Evolutionary conservation across 306 rosid genomes (phyloP), one percentile per base, ranked within the genome.

Genomic region (Citrullus amarus): DNA sequence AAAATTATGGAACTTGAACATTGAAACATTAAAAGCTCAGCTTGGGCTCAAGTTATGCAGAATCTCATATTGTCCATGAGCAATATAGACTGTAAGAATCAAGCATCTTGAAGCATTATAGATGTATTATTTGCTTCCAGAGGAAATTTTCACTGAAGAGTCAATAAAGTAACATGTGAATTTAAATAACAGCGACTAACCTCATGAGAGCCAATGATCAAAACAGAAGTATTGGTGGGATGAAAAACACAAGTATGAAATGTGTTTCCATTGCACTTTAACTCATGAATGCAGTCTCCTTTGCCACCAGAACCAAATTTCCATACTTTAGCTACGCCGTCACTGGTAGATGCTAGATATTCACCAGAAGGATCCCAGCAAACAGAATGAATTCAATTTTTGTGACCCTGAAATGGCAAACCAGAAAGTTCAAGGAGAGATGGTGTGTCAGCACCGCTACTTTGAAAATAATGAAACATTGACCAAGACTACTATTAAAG

Each of bases 281-380:
- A 75, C 81, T 88, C 88, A 16, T 84, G 87, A 80, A 89, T 65
- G 78, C 72, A 85, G 68, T 86, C 92, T 57, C 80, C 93, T 78
- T 86, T 81, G 81, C 72, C 7, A 48, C 86, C 80, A 32, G 93
- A 83, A 58, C 86, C 87, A 66, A 92, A 78, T 13, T 55, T 67
- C 97, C 96, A 92, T 48, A 94, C 84, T 83, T 82, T 86, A 20
- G 88, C 89, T 83, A 83, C 22, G 76, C 89, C 90, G 60, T 88
- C 89, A 60, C 97, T 89, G 66, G 90, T 86, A 51, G 98, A 92
- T 39, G 98, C 95, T 28, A 94, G 63, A 85, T 81, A 86, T 46
- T 88, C 86, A 5, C 97, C 98, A 20, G 89, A 79, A 32, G 83
- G 70, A 80, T 93, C 88, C 97, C 98, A 93, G 85, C 97, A 87